A percentile compares a stretch with the other conserved stretches of the same genome.
phyloP scores from a whole-genome alignment of 2,329 filamentous ascomycete genomes.

The Fusarium keratoplasticum region DNA sequence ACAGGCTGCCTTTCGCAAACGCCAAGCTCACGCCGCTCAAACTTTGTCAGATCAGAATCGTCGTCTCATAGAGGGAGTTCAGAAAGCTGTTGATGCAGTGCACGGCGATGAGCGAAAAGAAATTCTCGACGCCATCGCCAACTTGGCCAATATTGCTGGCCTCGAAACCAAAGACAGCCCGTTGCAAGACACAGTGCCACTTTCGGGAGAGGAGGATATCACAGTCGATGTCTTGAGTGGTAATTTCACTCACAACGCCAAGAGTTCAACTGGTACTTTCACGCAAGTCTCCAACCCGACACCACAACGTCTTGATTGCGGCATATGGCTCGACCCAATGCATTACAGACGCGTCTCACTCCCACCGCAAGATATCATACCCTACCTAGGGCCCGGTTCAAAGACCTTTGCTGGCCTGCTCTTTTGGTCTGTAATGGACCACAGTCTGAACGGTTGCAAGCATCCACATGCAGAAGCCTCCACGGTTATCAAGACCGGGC shows the following conservation, averaged over 20 bases:
- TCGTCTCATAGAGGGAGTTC: constrained; percentile 5
- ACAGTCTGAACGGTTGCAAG: constrained; percentile 8
- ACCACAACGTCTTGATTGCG: constrained; percentile 2
- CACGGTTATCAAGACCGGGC: neutral
- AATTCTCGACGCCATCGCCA: constrained; percentile 8
- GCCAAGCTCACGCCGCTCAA: constrained; percentile 37
- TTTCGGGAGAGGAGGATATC: neutral
- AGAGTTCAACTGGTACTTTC: neutral
- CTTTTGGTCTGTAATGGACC: constrained; percentile 32
- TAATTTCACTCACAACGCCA: neutral
- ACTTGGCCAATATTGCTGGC: constrained; percentile 12
- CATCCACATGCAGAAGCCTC: neutral
- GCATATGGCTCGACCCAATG: constrained; percentile 25
- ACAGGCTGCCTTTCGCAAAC: constrained; percentile 48
- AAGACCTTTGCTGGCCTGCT: constrained; percentile 20
- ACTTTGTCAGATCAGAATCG: constrained; percentile 37
- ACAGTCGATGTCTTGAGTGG: neutral
- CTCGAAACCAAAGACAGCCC: neutral
- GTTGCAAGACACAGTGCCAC: rapidly evolving
- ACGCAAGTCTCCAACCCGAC: neutral
- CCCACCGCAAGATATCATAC: constrained; percentile 30
- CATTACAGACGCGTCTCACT: constrained; percentile 21
- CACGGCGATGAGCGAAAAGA: constrained; percentile 15
- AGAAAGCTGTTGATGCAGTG: neutral
- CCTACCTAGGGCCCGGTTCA: constrained; percentile 18